Conservation (phyloP, 2,329 filamentous ascomycete genomes). For the Ceratocystis albifundus region DNA sequence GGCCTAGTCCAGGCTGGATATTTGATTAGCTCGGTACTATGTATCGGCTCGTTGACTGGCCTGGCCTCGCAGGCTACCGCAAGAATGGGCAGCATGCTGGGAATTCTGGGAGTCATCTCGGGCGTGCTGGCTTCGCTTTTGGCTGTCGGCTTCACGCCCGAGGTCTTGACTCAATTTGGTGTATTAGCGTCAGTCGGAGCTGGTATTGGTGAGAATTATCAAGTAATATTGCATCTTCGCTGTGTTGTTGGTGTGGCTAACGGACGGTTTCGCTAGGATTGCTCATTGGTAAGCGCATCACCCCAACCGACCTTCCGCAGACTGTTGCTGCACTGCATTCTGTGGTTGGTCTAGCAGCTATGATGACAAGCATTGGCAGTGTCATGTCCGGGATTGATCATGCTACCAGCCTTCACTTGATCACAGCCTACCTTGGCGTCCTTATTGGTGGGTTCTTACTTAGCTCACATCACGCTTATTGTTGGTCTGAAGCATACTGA, state of each 20-base stretch:
- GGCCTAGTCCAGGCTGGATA: conserved; percentile 82
- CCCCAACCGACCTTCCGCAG: conserved; percentile 76
- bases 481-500: no score
- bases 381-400: conserved; percentile 63
- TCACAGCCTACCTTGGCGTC: conserved; percentile 76
- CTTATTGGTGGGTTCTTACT: conserved; percentile 48
- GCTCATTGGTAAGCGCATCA: conserved; percentile 74
- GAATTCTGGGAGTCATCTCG: conserved; percentile 71
- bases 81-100: conserved; percentile 72
- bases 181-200: conserved; percentile 61
- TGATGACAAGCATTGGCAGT: conserved; percentile 77
- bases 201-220: conserved; percentile 39
- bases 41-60: conserved; percentile 72
- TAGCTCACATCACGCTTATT: no score
- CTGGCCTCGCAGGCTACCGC: conserved; percentile 74
- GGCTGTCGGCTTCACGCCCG: conserved; percentile 67
- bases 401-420: conserved; percentile 67
- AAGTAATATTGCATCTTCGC: conserved; percentile 20
- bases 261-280: conserved; percentile 39
- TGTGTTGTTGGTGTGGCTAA: not conserved
- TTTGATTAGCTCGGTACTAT: conserved; percentile 70
- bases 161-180: conserved; percentile 71
- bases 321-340: conserved; percentile 83
- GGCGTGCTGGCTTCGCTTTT: conserved; percentile 73
- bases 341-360: conserved; percentile 78